These are phyloP conservation scores for Amanita muscaria DNA, from an alignment of 768 basidiomycete species.

Conservation along the genomic window DNA sequence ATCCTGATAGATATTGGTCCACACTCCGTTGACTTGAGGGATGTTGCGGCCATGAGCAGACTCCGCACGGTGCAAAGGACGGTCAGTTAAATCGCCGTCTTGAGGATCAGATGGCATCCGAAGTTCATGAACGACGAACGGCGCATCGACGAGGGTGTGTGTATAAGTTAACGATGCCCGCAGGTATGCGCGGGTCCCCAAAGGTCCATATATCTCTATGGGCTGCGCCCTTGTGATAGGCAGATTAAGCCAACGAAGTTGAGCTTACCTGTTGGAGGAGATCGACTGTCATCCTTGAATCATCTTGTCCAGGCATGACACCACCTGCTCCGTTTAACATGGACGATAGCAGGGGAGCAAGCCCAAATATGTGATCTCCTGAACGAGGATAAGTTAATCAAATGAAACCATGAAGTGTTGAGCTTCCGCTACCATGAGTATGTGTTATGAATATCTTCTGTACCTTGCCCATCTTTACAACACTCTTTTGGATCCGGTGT, in stretches of 20 bases:
- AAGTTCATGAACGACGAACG: constrained; percentile 81
- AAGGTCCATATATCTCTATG: constrained; percentile 79
- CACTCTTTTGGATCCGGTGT: constrained; percentile 63
- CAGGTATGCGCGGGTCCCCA: constrained; percentile 75
- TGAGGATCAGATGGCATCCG: constrained; percentile 53
- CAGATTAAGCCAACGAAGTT: background rate
- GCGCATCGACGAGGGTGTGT: constrained; percentile 51
- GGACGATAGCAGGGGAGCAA: constrained; percentile 59
- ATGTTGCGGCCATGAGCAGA: constrained; percentile 56
- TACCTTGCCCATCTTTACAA: constrained; percentile 71
- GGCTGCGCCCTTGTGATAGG: constrained; percentile 32
- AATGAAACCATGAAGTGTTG: background rate
- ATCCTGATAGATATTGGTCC: constrained; percentile 58
- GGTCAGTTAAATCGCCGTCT: constrained; percentile 36
- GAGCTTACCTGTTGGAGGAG: constrained; percentile 23
- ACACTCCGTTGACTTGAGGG: constrained; percentile 44
- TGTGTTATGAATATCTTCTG: constrained; percentile 85
- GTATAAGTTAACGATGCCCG: constrained; percentile 62
- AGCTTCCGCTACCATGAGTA: constrained; percentile 60
- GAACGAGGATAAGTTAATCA: constrained; percentile 9
- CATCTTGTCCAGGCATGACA: constrained; percentile 44
- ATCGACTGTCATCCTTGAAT: constrained; percentile 41
- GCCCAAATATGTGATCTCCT: constrained; percentile 81
- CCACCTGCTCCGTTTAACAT: constrained; percentile 72
- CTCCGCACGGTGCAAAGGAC: constrained; percentile 47